phyloP scores from a whole-genome alignment of 2,329 filamentous ascomycete species.

The Cercospora sojina region DNA sequence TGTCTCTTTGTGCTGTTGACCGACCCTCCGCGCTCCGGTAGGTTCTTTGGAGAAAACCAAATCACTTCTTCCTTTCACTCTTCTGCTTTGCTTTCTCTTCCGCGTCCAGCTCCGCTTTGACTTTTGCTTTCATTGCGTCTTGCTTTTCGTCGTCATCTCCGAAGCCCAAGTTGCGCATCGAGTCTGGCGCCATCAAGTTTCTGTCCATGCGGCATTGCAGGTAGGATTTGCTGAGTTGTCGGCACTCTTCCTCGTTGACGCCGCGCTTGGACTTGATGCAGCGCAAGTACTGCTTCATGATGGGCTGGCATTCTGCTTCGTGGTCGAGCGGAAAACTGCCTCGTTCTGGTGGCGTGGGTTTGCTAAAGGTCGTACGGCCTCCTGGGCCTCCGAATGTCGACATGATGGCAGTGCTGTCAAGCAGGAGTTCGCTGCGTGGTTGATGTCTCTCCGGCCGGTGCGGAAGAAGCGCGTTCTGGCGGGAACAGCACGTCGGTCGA shows the following conservation, averaged over 20 bases:
- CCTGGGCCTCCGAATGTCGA: conserved; percentile 63
- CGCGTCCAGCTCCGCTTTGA: conserved; percentile 10
- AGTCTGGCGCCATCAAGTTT: conserved; percentile 96
- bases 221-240: conserved; percentile 82
- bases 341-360: conserved; percentile 79
- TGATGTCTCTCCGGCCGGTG: not conserved
- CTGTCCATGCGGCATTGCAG: conserved; percentile 90
- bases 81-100: conserved; percentile 4
- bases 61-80: conserved; percentile 1
- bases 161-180: conserved; percentile 92
- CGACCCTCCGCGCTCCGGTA: not conserved
- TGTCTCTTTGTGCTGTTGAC: not conserved
- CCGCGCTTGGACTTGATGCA: conserved; percentile 85
- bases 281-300: conserved; percentile 80
- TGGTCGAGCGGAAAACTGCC: conserved; percentile 97
- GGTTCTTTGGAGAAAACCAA: not conserved
- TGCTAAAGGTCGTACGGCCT: conserved; percentile 60
- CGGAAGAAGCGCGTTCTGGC: not conserved
- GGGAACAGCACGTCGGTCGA: not conserved
- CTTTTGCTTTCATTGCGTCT: conserved; percentile 8
- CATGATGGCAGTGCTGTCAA: conserved; percentile 27
- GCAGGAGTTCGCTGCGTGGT: no score
- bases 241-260: conserved; percentile 82
- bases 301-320: conserved; percentile 89
- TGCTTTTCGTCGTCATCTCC: conserved; percentile 18